Conservation (phyloP, 257 asterid species). For the Gynochthodes officinalis region DNA sequence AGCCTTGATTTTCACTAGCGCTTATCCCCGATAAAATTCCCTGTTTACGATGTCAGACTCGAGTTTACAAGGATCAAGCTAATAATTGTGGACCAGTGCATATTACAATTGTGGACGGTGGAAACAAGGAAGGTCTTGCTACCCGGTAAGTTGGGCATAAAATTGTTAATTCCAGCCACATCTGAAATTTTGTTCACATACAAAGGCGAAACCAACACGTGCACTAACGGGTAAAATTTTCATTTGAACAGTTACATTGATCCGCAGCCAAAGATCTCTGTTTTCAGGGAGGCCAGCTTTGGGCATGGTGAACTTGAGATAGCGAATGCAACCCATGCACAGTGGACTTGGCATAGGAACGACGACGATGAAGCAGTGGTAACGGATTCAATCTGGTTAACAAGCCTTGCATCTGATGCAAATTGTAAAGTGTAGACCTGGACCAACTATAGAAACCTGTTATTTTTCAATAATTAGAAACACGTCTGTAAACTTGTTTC, state of each 20-base stretch:
- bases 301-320: slow-evolving; percentile 70
- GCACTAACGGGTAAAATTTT: not conserved
- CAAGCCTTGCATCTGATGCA: slow-evolving; percentile 34
- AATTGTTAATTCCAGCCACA: not conserved
- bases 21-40: no score
- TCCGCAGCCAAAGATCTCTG: slow-evolving; percentile 59
- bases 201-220: not conserved
- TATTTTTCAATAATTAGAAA: no score
- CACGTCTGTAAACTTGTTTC: no score
- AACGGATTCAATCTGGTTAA: slow-evolving; percentile 55
- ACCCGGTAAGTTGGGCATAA: slow-evolving; percentile 28
- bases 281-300: slow-evolving; percentile 78
- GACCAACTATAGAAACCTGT: not conserved
- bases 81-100: slow-evolving; percentile 60
- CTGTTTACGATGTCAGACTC: slow-evolving; percentile 43
- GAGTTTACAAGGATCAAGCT: slow-evolving; percentile 53
- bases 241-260: slow-evolving; percentile 35
- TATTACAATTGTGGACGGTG: slow-evolving; percentile 78
- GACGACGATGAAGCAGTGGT: slow-evolving; percentile 40
- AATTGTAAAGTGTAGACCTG: slow-evolving; percentile 18
- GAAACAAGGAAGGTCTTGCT: slow-evolving; percentile 89
- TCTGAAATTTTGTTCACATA: not conserved
- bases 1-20: no score
- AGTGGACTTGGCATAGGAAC: slow-evolving; percentile 81
- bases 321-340: slow-evolving; percentile 59